phyloP scores from a whole-genome alignment of 73 alveolate genomes.

The Tetrahymena thermophila region DNA sequence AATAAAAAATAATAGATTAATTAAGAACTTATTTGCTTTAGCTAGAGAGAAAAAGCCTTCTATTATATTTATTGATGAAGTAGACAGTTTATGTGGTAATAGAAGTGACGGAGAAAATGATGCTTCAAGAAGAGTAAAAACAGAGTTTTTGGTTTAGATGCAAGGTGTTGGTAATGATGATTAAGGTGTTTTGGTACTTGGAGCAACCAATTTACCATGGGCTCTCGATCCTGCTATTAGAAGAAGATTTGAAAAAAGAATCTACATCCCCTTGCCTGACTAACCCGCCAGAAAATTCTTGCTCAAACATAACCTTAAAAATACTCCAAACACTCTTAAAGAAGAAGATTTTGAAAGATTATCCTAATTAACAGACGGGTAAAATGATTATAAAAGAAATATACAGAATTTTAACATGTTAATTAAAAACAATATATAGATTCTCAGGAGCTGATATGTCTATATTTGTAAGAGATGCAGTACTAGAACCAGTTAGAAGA shows the following conservation, averaged over 20 bases:
- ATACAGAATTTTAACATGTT: too few relatives aligned
- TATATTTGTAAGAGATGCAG: slow-evolving; percentile 82
- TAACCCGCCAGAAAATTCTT: slow-evolving; percentile 63
- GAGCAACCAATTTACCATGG: slow-evolving; percentile 99
- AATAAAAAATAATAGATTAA: slow-evolving; percentile 18
- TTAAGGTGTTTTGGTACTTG: slow-evolving; percentile 89
- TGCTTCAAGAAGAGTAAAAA: slow-evolving; percentile 90
- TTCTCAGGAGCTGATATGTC: slow-evolving; percentile 80
- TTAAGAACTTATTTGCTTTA: slow-evolving; percentile 88
- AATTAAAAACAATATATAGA: slow-evolving; percentile 28
- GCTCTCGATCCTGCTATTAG: slow-evolving; percentile 96
- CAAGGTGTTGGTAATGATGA: slow-evolving; percentile 92
- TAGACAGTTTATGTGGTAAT: slow-evolving; percentile 61
- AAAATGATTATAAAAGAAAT: background rate
- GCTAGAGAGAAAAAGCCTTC: slow-evolving; percentile 97
- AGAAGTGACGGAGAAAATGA: slow-evolving; percentile 94
- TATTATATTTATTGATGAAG: slow-evolving; percentile 96
- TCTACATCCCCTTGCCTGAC: slow-evolving; percentile 96
- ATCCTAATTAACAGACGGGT: slow-evolving; percentile 78
- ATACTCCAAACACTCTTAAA: slow-evolving; percentile 74
- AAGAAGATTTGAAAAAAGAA: slow-evolving; percentile 96
- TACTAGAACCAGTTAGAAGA: slow-evolving; percentile 77
- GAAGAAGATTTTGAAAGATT: slow-evolving; percentile 75
- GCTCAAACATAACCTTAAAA: slow-evolving; percentile 68
- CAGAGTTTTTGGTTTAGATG: slow-evolving; percentile 97